Percentiles rank a stretch among this genome's conserved stretches.
phyloP scores from a whole-genome alignment of 306 rosid species.

The Gastrolobium villosum region DNA sequence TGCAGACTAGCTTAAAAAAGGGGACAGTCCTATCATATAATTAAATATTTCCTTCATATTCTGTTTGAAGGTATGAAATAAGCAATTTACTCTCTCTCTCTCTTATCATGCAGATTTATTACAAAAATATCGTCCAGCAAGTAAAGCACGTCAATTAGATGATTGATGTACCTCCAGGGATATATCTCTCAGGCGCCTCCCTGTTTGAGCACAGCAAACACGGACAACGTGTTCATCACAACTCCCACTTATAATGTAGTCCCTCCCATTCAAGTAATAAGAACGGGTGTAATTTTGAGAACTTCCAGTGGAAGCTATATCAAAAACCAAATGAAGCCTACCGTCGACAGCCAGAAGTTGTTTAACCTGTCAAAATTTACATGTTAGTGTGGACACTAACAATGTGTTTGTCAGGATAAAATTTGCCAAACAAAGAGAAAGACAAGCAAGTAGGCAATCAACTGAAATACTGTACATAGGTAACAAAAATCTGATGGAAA shows the following conservation, averaged over 20 bases:
- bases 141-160: conserved; percentile 24
- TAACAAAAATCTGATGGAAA: background rate
- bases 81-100: background rate
- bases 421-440: conserved; percentile 21
- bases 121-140: conserved; percentile 23
- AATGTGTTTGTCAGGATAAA: conserved; percentile 27
- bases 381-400: conserved; percentile 40
- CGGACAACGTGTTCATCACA: conserved; percentile 90
- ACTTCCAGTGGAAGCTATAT: conserved; percentile 77
- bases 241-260: conserved; percentile 87
- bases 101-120: background rate
- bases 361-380: conserved; percentile 66
- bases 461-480: conserved; percentile 7
- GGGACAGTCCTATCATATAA: conserved; percentile 34
- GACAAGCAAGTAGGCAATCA: conserved; percentile 13
- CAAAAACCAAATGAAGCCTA: conserved; percentile 80
- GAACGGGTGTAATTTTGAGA: conserved; percentile 86
- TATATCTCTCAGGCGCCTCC: conserved; percentile 83
- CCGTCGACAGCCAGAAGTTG: conserved; percentile 88
- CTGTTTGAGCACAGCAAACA: conserved; percentile 87
- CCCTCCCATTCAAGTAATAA: conserved; percentile 90
- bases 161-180: conserved; percentile 73
- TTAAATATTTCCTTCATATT: conserved; percentile 32
- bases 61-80: conserved; percentile 25
- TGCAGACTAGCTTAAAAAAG: conserved; percentile 25